These are phyloP conservation scores for Aspergillus ibericus DNA, from an alignment of 2,329 filamentous ascomycete species.

Conservation along the genomic window DNA sequence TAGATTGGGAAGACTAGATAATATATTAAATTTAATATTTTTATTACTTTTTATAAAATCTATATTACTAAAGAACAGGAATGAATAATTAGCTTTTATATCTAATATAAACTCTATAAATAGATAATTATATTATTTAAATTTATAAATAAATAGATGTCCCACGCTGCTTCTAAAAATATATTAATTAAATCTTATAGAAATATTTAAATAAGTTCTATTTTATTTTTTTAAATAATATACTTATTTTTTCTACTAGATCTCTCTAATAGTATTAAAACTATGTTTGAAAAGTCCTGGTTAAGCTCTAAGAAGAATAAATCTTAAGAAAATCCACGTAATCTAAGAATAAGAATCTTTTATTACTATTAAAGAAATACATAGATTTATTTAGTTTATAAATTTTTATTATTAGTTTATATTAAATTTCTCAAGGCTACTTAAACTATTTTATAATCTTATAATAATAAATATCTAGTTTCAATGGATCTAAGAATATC, in stretches of 20 bases:
- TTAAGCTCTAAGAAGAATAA: no score
- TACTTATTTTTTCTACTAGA: not conserved
- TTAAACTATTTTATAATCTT: not conserved
- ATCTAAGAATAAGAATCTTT: not conserved
- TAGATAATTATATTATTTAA: not conserved
- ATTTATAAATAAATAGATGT: not conserved
- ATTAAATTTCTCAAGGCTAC: not conserved
- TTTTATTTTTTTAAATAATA: not conserved
- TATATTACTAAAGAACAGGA: no score
- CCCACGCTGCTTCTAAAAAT: not conserved
- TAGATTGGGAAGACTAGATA: no score
- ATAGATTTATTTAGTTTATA: not conserved
- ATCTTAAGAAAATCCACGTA: not conserved
- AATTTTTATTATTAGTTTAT: not conserved
- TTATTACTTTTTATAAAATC: no score
- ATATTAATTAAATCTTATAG: not conserved
- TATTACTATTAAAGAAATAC: not conserved
- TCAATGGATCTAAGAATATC: not conserved
- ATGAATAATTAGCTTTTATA: no score
- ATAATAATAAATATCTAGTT: not conserved
- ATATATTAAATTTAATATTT: no score
- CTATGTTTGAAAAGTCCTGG: not conserved
- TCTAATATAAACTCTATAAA: no score
- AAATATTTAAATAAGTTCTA: not conserved
- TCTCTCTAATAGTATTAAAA: not conserved